Evolutionary conservation across 208 protist species (phyloP).

Genomic region (Leishmania gerbilli): DNA sequence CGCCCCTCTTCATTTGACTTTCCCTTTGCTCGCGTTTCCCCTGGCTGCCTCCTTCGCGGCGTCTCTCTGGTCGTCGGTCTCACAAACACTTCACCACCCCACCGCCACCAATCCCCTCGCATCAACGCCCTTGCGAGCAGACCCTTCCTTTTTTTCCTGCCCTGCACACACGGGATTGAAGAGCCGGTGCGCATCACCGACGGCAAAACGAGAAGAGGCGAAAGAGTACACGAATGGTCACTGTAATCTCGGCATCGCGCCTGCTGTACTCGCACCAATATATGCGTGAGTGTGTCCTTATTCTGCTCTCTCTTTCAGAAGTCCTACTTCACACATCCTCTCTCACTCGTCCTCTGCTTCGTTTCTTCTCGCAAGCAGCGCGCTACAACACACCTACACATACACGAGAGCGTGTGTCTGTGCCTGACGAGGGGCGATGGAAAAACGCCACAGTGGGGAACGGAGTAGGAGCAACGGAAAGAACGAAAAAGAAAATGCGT

Average conservation of each 20-base stretch:
- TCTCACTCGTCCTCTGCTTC: background rate
- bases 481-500: background rate
- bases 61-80: background rate
- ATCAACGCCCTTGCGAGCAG: background rate
- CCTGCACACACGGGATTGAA: background rate
- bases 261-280: too few relatives aligned
- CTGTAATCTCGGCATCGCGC: background rate
- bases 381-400: background rate
- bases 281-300: background rate
- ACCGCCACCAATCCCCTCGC: background rate
- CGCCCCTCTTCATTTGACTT: background rate
- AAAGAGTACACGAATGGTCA: background rate
- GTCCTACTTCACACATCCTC: background rate
- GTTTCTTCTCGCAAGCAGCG: background rate
- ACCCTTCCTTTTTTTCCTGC: background rate
- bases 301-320: background rate
- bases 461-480: background rate
- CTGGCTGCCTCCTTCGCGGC: background rate
- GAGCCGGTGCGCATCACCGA: too few relatives aligned
- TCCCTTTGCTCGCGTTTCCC: background rate
- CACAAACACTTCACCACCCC: background rate
- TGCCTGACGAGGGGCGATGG: background rate
- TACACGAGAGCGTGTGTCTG: background rate
- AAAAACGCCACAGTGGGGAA: background rate
- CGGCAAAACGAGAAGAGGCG: background rate